Conservation (phyloP, 1,139 yeast species). For the Kluyveromyces sp. region DNA sequence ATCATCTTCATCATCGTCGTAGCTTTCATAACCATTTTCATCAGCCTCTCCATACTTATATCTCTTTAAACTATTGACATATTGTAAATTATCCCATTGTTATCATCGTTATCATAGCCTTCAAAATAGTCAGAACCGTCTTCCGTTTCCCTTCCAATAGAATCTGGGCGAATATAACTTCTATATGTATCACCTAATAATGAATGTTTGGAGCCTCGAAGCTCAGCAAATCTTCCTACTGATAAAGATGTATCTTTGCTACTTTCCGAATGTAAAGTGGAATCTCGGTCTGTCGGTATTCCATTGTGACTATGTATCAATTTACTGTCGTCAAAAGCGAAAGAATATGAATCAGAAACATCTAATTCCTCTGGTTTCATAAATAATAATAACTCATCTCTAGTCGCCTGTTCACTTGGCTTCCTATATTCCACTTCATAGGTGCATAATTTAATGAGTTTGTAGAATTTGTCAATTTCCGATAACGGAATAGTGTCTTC, state of each 20-base stretch:
- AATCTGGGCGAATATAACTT: neutral
- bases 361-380: neutral
- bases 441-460: slow-evolving; percentile 57
- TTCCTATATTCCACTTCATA: slow-evolving; percentile 67
- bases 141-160: neutral
- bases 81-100: slow-evolving; percentile 15
- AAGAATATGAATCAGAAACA: neutral
- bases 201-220: neutral
- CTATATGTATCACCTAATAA: neutral
- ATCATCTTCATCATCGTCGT: slow-evolving; percentile 8
- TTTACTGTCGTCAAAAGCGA: neutral
- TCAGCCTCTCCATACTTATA: slow-evolving; percentile 9
- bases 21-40: slow-evolving; percentile 6
- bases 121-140: neutral
- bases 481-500: slow-evolving; percentile 50
- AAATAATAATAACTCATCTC: slow-evolving; percentile 46
- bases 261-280: neutral
- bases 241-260: neutral
- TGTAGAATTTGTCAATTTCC: slow-evolving; percentile 60
- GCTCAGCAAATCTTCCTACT: neutral
- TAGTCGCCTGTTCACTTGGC: slow-evolving; percentile 42
- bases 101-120: slow-evolving; percentile 11
- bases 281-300: neutral
- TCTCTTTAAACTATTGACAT: slow-evolving; percentile 12
- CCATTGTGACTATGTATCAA: neutral